A percentile compares a stretch with the other conserved stretches of the same genome.
phyloP scores from a whole-genome alignment of 192 early-diverging fungal species.

The Glomus cerebriforme region DNA sequence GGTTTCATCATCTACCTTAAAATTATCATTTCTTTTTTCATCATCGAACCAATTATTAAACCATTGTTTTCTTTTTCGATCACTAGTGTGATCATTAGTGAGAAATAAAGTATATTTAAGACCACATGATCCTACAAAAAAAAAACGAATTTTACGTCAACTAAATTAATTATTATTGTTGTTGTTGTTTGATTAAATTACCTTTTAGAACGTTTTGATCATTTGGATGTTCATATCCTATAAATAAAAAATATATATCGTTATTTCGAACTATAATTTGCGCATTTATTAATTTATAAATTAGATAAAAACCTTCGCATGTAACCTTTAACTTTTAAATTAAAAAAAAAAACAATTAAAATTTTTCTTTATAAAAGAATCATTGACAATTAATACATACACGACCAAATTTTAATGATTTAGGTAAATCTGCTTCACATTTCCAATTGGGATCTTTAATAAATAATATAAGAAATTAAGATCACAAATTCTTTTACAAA shows the following conservation, averaged over 20 bases:
- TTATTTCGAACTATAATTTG: neutral
- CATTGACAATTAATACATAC: neutral
- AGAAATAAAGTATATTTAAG: neutral
- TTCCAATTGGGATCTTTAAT: neutral
- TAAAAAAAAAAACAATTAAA: neutral
- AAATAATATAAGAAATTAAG: neutral
- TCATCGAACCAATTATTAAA: neutral
- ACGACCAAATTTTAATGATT: neutral
- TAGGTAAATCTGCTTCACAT: neutral
- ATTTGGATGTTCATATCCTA: neutral
- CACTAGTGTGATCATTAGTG: neutral
- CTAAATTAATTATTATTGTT: neutral
- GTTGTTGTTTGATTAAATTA: neutral
- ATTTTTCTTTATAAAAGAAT: neutral
- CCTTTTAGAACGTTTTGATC: neutral
- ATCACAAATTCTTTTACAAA: neutral
- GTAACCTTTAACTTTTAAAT: neutral
- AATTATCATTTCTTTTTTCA: neutral
- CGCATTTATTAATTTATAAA: neutral
- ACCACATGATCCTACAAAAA: neutral
- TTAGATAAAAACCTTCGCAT: neutral
- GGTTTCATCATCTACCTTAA: neutral
- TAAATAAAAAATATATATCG: neutral
- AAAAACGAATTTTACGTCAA: neutral
- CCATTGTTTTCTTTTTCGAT: neutral